Conservation (phyloP, 176 grass and related monocot species). For the Cocos nucifera region DNA sequence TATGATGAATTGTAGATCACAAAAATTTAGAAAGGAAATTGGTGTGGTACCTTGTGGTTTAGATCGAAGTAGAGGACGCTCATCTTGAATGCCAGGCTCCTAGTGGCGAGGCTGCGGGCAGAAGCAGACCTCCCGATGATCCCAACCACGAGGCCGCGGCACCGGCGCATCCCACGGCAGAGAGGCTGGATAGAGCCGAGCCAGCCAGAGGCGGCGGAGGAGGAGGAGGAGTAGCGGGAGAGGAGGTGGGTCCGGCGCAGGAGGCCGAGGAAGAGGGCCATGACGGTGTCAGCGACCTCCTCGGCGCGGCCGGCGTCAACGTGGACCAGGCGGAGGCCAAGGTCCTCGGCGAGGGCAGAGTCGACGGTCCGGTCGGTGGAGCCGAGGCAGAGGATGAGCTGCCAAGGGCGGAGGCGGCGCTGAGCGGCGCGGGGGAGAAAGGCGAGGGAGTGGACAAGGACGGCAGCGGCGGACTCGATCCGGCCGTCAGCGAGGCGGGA, state of each 20-base stretch:
- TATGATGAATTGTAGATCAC: no score
- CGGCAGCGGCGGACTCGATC: slow-evolving; percentile 56
- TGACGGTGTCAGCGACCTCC: slow-evolving; percentile 95
- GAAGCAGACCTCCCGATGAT: slow-evolving; percentile 78
- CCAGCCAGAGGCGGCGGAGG: slow-evolving; percentile 45
- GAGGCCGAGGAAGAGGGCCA: slow-evolving; percentile 87
- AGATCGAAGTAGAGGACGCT: slow-evolving; percentile 93
- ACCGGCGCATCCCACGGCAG: slow-evolving; percentile 80
- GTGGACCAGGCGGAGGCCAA: slow-evolving; percentile 68
- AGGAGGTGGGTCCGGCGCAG: slow-evolving; percentile 76
- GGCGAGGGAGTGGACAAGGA: slow-evolving; percentile 69
- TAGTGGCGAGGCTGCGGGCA: slow-evolving; percentile 73
- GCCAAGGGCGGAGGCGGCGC: slow-evolving; percentile 82
- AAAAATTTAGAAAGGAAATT: no score
- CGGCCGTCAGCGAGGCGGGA: slow-evolving; percentile 45
- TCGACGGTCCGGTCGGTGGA: slow-evolving; percentile 81
- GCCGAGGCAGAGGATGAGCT: slow-evolving; percentile 92
- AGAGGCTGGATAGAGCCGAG: slow-evolving; percentile 70
- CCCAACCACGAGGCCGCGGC: slow-evolving; percentile 83
- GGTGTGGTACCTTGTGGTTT: slow-evolving; percentile 18
- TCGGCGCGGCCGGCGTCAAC: slow-evolving; percentile 77
- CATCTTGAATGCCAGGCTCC: slow-evolving; percentile 94
- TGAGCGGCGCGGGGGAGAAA: slow-evolving; percentile 79
- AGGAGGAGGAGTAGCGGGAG: slow-evolving; percentile 52
- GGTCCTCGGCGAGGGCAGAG: slow-evolving; percentile 60